phyloP scores from a whole-genome alignment of 768 basidiomycete genomes.

The Pleurotus giganteus region DNA sequence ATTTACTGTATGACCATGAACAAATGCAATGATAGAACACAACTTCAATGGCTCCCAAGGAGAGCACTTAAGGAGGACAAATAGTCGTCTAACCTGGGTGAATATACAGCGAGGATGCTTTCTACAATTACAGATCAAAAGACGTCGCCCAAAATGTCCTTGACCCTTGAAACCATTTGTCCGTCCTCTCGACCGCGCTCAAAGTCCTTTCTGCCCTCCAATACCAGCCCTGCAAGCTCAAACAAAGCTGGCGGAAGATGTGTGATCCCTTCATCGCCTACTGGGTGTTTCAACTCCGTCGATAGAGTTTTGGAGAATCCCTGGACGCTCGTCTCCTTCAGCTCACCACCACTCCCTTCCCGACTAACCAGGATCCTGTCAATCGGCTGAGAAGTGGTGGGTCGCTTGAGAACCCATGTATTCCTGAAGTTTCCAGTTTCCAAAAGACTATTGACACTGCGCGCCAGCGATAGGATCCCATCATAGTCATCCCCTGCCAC shows the following conservation, averaged over 20 bases:
- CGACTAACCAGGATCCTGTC: conserved; percentile 28
- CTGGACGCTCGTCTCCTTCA: conserved; percentile 30
- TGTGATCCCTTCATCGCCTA: conserved; percentile 18
- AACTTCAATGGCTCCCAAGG: no score
- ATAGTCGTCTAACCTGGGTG: no score
- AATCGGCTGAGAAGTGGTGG: conserved; percentile 30
- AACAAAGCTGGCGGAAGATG: conserved; percentile 28
- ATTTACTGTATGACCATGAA: no score
- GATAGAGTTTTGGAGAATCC: conserved; percentile 28
- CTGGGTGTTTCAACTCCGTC: conserved; percentile 25
- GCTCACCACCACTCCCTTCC: conserved; percentile 13
- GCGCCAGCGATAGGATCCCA: conserved; percentile 24
- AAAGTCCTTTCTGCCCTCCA: conserved; percentile 29
- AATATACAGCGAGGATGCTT: no score
- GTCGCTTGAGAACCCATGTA: conserved; percentile 31
- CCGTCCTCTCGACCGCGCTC: neutral
- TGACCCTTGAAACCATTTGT: neutral
- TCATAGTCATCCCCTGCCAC: conserved; percentile 24
- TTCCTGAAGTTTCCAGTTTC: conserved; percentile 28
- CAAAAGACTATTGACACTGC: conserved; percentile 21
- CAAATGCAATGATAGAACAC: no score
- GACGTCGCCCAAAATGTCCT: conserved; percentile 11
- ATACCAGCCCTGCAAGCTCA: conserved; percentile 29
- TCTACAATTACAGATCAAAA: conserved; percentile 14
- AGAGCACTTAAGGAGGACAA: no score